Evolutionary conservation across 2,329 filamentous ascomycete species (phyloP), one percentile per base, ranked within the genome.

Genomic region (Cordyceps tenuipes): DNA sequence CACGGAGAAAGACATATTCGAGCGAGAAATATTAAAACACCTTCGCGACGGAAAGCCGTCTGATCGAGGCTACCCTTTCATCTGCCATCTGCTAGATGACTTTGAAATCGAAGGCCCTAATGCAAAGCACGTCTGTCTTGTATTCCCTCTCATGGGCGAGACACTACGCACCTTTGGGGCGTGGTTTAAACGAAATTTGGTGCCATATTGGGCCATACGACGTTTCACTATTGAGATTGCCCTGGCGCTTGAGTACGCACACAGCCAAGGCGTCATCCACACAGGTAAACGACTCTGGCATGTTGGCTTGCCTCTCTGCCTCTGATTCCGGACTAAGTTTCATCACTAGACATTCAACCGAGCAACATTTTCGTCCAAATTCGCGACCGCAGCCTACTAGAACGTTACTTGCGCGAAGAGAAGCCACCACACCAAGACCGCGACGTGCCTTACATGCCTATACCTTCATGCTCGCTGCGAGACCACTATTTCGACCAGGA

Each of bases 61-160:
- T 0, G 43, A 48, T 4, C 0, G 36, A 1, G 55, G 63, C n/a
- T 62, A 64, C 9, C 21, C 48, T 6, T 61, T 61, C 3, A 53
- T 69, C 8, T 64, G 64, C 2, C 60, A 63, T 43, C 47, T 68
- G 1, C 1, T 67, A 5, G 65, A 67, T 34, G 62, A 67, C 8
- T 73, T 73, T 34, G 59, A 66, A 19, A 66, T 69, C 44, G 21
- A 59, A 0, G 69, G 71, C 6, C 70, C 70, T 2, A 70, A 72
- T 21, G 69, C 70, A 3, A 62, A 55, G 2, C 71, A 72, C 55
- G 57, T 67, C 2, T 72, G 68, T 46, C 63, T 70, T 7, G 66
- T 72, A 2, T 67, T 68, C 46, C 64, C 71, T 23, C 64, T 68
- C 8, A 68, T 72, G 64, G 71, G 68, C 1, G 64, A 66, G 31